Conservation (phyloP, 2,329 filamentous ascomycete genomes). For the Penicillium paneum region DNA sequence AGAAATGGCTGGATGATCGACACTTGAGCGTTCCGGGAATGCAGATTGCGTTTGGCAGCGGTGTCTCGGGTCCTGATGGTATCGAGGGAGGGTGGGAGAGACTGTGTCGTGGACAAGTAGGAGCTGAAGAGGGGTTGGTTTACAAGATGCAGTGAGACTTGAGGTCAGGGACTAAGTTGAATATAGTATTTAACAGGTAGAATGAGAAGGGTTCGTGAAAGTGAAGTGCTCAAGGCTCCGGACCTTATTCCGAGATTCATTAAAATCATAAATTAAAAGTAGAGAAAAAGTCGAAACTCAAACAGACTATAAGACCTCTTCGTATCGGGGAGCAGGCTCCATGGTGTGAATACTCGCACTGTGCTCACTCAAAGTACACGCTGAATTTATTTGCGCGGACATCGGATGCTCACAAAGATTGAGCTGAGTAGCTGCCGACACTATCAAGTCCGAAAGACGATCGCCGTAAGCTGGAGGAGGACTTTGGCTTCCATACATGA, state of each 20-base stretch:
- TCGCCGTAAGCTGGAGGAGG: conserved; percentile 4
- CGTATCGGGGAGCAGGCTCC: conserved; percentile 1
- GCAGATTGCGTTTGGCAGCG: conserved; percentile 12
- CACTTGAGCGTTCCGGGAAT: conserved; percentile 9
- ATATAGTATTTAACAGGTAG: neutral
- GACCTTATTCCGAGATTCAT: neutral
- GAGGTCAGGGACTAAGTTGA: neutral
- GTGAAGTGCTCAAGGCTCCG: neutral
- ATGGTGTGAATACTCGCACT: neutral
- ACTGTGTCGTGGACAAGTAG: conserved; percentile 7
- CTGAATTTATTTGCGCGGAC: neutral
- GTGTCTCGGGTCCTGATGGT: conserved; percentile 11
- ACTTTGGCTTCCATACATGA: neutral
- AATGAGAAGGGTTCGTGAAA: neutral
- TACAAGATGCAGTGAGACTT: conserved; percentile 11
- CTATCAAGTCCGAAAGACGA: neutral
- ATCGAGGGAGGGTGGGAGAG: conserved; percentile 18
- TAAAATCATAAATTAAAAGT: too few species aligned
- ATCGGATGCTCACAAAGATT: neutral
- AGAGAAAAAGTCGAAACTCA: too few species aligned
- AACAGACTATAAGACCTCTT: neutral
- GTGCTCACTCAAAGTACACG: neutral
- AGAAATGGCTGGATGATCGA: conserved; percentile 10
- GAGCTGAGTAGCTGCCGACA: neutral
- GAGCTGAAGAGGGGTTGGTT: conserved; percentile 15